Base-by-base conservation (phyloP, 73 alveolate species). In the Uronychia setigera region DNA sequence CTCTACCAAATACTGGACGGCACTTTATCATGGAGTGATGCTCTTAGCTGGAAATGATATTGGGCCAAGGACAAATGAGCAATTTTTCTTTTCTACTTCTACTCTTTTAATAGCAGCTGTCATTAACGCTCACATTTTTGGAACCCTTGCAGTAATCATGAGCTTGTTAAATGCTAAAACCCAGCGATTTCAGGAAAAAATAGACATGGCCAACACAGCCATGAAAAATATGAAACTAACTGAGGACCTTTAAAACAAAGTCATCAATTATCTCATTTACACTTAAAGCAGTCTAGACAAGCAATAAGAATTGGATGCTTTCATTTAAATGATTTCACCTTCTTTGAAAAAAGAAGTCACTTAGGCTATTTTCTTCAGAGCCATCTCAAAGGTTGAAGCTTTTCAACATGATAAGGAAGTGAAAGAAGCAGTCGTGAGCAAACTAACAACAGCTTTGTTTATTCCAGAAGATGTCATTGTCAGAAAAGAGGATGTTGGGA, bases 161-260 rank as follows among this genome's bases (percentile, higher is more conserved):
- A 27, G 76, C 1, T 1, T n/a, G 35, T 33, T 84, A 34, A 84
- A 32, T 46, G 31, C 32, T 1, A 84, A 78, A 31, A 14, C 78
- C 1, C 28, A 78, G 1, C n/a, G 46, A 32, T 84, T 84, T 33
- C 59, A 76, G n/a, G 80, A 84, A 29, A 29, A 30, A 31, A 31
- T 84, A 1, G 91, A 84, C 31, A 76, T 76, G 0, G 74, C 82
- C 31, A 84, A 76, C 81, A 84, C 91, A 19, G 91, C 91, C 27
- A 84, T 84, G 91, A 76, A 58, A 59, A 84, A 84, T 26, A 30
- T 84, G 76, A 76, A 58, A 29, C 5, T 76, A 14, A 86, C 86
- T 0, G 33, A 84, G 26, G 82, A 76, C 0, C 33, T 84, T 0
- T 78, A 84, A 32, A 14, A 26, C 13, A 46, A 78, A 0, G 86